phyloP scores from a whole-genome alignment of 2,329 filamentous ascomycete genomes.

The Xylaria sp. region DNA sequence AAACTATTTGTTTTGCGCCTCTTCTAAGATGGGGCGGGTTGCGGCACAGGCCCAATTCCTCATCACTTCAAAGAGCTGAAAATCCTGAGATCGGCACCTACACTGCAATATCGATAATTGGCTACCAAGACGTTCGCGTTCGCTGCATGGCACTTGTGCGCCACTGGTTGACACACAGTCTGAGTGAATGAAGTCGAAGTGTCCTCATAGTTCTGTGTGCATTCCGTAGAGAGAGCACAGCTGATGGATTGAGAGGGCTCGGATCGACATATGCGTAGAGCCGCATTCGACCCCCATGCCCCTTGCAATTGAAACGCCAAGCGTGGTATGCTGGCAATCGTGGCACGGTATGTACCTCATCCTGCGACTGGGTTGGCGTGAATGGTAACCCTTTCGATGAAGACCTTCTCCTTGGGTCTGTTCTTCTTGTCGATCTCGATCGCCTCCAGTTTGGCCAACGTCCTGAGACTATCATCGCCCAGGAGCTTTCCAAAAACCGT shows the following conservation, averaged over 20 bases:
- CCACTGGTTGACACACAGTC: neutral
- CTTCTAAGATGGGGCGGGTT: neutral
- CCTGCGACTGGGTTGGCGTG: slow-evolving; percentile 75
- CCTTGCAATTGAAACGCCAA: neutral
- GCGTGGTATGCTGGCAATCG: neutral
- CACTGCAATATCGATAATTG: neutral
- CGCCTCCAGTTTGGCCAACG: slow-evolving; percentile 65
- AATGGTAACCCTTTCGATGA: slow-evolving; percentile 64
- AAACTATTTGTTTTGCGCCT: neutral
- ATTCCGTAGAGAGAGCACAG: neutral
- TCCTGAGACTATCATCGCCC: slow-evolving; percentile 58
- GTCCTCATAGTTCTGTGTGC: neutral
- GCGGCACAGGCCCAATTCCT: neutral
- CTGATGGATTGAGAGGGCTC: neutral
- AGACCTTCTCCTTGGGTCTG: slow-evolving; percentile 60
- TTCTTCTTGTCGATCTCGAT: slow-evolving; percentile 73
- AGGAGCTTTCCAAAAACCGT: slow-evolving; percentile 75
- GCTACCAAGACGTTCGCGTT: neutral
- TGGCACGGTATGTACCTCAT: slow-evolving; percentile 31
- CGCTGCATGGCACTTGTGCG: neutral
- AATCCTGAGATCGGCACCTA: neutral
- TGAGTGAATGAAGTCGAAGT: too few species aligned
- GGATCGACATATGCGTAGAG: neutral
- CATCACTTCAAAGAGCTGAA: neutral
- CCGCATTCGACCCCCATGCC: neutral